Evolutionary conservation across 768 basidiomycete species (phyloP).

Genomic region (Kwoniella botswanensis): DNA sequence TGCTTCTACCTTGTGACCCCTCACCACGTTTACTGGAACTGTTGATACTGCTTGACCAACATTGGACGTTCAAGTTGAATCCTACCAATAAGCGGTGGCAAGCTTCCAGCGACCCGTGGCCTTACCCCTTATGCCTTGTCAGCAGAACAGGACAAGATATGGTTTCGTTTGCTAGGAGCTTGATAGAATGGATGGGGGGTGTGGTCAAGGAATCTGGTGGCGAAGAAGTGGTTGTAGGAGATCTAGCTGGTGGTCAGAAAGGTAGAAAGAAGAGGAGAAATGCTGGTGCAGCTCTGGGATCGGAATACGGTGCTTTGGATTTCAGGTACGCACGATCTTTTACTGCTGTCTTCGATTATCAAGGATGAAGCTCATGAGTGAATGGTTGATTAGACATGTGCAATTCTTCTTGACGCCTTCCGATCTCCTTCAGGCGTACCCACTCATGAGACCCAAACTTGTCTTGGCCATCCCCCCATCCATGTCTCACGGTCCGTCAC

Average conservation of each 20-base stretch:
- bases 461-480: slow-evolving; percentile 92
- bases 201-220: slow-evolving; percentile 91
- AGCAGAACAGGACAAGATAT: slow-evolving; percentile 90
- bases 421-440: slow-evolving; percentile 77
- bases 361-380: too few species aligned
- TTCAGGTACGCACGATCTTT: slow-evolving; percentile 71
- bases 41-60: slow-evolving; percentile 93
- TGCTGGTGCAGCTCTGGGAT: slow-evolving; percentile 63
- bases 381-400: slow-evolving; percentile 68
- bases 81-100: slow-evolving; percentile 26
- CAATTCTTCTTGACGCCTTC: slow-evolving; percentile 87
- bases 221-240: slow-evolving; percentile 67
- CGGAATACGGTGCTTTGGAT: slow-evolving; percentile 84
- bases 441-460: slow-evolving; percentile 86
- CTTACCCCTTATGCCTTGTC: slow-evolving; percentile 84
- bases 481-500: slow-evolving; percentile 88
- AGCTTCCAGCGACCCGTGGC: slow-evolving; percentile 43
- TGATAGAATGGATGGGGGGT: slow-evolving; percentile 99
- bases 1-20: slow-evolving; percentile 89
- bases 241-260: slow-evolving; percentile 13
- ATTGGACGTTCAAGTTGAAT: slow-evolving; percentile 83
- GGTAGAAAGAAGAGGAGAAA: slow-evolving; percentile 63
- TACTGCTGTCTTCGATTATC: too few species aligned
- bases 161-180: slow-evolving; percentile 87
- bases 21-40: slow-evolving; percentile 94